Evolutionary conservation across 768 basidiomycete genomes (phyloP), one percentile per base, ranked within the genome.

Genomic region (Tubosaeta sp.): DNA sequence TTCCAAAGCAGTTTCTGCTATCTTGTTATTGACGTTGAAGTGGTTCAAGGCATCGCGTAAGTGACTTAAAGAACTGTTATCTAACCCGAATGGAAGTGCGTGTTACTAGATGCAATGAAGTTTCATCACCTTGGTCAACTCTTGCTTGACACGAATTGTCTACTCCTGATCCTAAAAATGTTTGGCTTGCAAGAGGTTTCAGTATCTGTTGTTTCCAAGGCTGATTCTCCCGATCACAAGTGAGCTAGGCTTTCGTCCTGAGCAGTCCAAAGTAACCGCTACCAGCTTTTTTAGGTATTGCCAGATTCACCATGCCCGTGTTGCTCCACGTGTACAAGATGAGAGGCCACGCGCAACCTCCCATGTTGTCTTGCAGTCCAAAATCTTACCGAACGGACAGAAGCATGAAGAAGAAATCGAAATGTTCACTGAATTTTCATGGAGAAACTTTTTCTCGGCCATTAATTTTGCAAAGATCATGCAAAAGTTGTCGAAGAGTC

Each of bases 31-130:
- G 32, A 81, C 89, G 2, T 68, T 99, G 58, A 96, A 98, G 67
- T 99, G 96, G 96, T 95, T 97, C 77, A 98, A 98, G 70, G 90
- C 89, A 21, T 97, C 95, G 45, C 96, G 95, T 97, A 59, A 68
- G 93, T 78, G 10, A 42, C 43, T 44, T 35, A 16, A 19, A 39
- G 24, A 21, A 49, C 27, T 42, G 41, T 24, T 41, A 16, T 8
- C 7, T 25, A 18, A 16, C 44, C 39, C 1, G 29, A 19, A 54
- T 27, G 46, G 40, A 52, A 35, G 21, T 24, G 45, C 32, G 34
- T 49, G n/a, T 35, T 46, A 24, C 14, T 58, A 98, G 95, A 98
- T 71, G 84, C 87, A 18, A 94, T 99, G 89, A 98, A 99, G 66
- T 97, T 96, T 65, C 94, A 99, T 68, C 93, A 97, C 67, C 77